These are phyloP conservation scores for Fusarium sp. DNA, from an alignment of 2,329 filamentous ascomycete species.

Conservation along the genomic window DNA sequence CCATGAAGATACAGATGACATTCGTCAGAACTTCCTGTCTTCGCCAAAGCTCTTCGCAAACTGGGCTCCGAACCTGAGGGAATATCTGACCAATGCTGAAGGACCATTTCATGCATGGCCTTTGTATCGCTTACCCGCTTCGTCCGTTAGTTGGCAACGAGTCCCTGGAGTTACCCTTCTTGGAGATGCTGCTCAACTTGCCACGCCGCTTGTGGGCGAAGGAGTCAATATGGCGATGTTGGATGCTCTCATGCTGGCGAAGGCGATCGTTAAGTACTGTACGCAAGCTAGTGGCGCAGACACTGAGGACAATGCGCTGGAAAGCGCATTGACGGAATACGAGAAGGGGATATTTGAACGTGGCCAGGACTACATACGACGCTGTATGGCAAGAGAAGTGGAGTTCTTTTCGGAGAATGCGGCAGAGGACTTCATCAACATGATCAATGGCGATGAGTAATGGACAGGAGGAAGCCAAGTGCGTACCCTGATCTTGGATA, in stretches of 20 bases:
- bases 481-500: too few species aligned
- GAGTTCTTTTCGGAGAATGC: neutral
- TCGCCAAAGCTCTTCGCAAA: slow-evolving; percentile 33
- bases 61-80: slow-evolving; percentile 42
- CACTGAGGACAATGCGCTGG: fast-evolving
- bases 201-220: slow-evolving; percentile 61
- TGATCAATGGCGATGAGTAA: neutral
- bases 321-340: neutral
- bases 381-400: neutral
- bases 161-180: slow-evolving; percentile 57
- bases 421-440: neutral
- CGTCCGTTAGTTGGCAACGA: slow-evolving; percentile 51
- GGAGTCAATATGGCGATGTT: slow-evolving; percentile 64
- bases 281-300: fast-evolving
- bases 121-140: slow-evolving; percentile 54
- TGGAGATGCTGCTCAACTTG: slow-evolving; percentile 65
- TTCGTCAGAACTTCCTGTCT: slow-evolving; percentile 26
- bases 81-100: slow-evolving; percentile 39
- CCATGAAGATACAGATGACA: neutral
- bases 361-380: neutral
- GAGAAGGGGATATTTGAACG: neutral
- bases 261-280: slow-evolving; percentile 40
- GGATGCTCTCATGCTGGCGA: slow-evolving; percentile 57
- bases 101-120: slow-evolving; percentile 30
- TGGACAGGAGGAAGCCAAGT: neutral